Base-by-base conservation (phyloP, 2,329 filamentous ascomycete species). In the Botryotinia globosa region DNA sequence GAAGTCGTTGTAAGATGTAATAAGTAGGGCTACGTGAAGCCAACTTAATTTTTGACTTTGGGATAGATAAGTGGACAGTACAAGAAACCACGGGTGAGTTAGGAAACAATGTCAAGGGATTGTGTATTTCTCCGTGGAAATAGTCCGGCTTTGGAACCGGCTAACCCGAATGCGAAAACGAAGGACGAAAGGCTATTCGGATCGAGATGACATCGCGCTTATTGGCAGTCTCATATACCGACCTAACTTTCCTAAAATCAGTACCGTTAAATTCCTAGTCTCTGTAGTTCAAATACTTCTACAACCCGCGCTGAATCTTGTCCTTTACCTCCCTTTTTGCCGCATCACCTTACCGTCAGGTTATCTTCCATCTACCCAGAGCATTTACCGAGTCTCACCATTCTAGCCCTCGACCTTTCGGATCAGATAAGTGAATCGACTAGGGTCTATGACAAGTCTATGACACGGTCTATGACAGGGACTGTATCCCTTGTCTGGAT, bases 381-480 rank as follows among this genome's bases (percentile, higher is more conserved):
- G 14, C 63, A 65, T 7, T 25, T 48, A 65, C 44, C 61, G 39
- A 63, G 14, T 37, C 20, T 34, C 45, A 32, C 14, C 44, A 48
- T n/a, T 48, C 20, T 14, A 51, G 44, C 44, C 63, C 45, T 51
- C 25, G 20, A n/a, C 25, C 32, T 25, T 39, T 51, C 44, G 63
- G 63, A 51, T 66, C 63, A 51, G 63, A 66, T 66, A 66, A 66
- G 63, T n/a, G 9, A 65, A n/a, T 45, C 62, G 42, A 48, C 62
- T 25, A 29, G 34, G 48, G 48, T 14, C 34, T 37, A 42, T n/a
- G 58, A n/a, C 25, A 54, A n/a, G 12, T n/a, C 25, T 6, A 54
- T 7, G 25, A n/a, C 48, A 51, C n/a, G 48, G 48, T 16, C 48
- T 7, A 51, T 16, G 48, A 54, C 48, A 54, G 25, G 48, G 48